Base-by-base conservation (phyloP, 1,284 basidiomycete species). In the Tetrapyrgos nigripes region DNA sequence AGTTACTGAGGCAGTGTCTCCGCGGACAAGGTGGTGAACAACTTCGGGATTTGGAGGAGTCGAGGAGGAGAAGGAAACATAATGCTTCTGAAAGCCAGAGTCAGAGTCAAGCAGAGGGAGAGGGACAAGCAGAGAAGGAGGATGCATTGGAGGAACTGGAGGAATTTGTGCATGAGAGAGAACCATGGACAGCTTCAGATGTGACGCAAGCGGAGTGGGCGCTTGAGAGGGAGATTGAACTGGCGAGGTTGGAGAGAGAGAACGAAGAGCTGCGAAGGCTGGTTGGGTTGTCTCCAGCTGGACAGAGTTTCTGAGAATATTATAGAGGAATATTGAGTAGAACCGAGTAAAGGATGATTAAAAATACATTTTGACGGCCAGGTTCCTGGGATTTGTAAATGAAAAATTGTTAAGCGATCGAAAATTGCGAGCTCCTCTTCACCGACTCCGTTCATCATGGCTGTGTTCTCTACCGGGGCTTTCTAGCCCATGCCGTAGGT, bases 141-240 rank as follows among this genome's bases (percentile, higher is more conserved):
- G 13, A 19, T 48, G 27, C 27, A 26, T 48, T 26, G 28, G 28
- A 28, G 48, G 31, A 28, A 9, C 64, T 64, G 24, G 54, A 62
- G 52, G 60, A 59, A 50, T 46, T 58, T 48, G 69, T 64, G 57
- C 53, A 64, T 50, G 59, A 73, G 64, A 63, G 73, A 27, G 78
- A 78, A 58, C 73, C 76, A 14, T 78, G 77, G 73, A 72, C 68
- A 14, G 68, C 75, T 35, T 68, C 74, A 24, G 68, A 70, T 43
- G 71, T 70, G 8, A 78, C 80, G 40, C 70, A 69, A 0, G 73
- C 77, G 0, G 93, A 96, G 65, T 85, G 88, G 81, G 88, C 93
- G 0, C 72, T 97, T 58, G 92, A 95, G 68, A 81, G 94, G 57
- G 95, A 97, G 70, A 89, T 89, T 69, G 94, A 97, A 76, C 84